These are phyloP conservation scores for Hypoxylon sp. DNA, from an alignment of 2,329 filamentous ascomycete species.

Conservation along the genomic window DNA sequence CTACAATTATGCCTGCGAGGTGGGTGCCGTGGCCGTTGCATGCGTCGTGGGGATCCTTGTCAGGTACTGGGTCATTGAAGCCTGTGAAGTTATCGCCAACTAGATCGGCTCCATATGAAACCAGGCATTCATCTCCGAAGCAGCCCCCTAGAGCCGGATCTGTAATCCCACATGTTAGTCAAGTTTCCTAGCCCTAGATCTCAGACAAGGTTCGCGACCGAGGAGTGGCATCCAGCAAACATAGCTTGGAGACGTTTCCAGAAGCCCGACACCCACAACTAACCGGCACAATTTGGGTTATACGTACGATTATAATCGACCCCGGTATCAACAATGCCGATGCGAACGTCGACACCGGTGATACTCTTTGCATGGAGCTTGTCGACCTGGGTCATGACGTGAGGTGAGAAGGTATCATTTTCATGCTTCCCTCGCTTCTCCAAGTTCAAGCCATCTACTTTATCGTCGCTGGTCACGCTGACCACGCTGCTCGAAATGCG, in stretches of 20 bases:
- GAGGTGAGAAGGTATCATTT: conserved; percentile 30
- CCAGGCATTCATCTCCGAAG: conserved; percentile 65
- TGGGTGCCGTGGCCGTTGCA: conserved; percentile 62
- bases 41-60: conserved; percentile 59
- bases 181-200: neutral
- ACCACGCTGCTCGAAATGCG: conserved; percentile 10
- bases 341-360: conserved; percentile 62
- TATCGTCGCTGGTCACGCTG: conserved; percentile 6
- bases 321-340: conserved; percentile 53
- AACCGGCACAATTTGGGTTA: neutral
- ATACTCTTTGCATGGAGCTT: conserved; percentile 60
- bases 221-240: neutral
- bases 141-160: conserved; percentile 67
- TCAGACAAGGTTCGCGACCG: neutral
- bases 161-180: neutral
- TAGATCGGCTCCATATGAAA: conserved; percentile 64
- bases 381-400: conserved; percentile 57
- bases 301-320: conserved; percentile 62
- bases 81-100: conserved; percentile 58
- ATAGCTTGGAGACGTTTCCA: neutral
- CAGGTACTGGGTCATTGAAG: conserved; percentile 53
- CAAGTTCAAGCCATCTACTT: neutral
- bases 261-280: neutral
- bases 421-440: conserved; percentile 3
- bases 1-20: conserved; percentile 61